These are phyloP conservation scores for Isatis tinctoria DNA, from an alignment of 345 rosid species.

Conservation along the genomic window DNA sequence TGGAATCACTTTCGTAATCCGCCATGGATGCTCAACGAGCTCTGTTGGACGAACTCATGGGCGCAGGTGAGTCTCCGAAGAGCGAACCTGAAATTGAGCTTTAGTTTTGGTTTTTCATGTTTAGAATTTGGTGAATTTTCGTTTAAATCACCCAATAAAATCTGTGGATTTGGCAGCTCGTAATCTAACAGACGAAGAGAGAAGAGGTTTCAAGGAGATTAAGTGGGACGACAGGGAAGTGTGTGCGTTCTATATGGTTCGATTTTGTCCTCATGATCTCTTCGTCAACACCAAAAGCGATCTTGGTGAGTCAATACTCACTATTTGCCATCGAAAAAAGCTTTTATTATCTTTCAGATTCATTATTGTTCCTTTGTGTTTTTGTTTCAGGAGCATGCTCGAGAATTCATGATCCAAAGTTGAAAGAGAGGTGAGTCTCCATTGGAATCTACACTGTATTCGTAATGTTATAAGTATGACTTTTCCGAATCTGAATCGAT, in stretches of 20 bases:
- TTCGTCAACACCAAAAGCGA: conserved; percentile 96
- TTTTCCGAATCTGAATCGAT: not conserved
- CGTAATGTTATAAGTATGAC: not conserved
- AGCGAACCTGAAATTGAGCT: not conserved
- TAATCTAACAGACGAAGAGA: conserved; percentile 83
- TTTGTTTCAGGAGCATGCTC: conserved; percentile 63
- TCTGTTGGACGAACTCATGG: conserved; percentile 95
- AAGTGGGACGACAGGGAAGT: conserved; percentile 96
- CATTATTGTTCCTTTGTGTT: not conserved
- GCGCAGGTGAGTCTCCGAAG: conserved; percentile 53
- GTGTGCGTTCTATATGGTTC: conserved; percentile 89
- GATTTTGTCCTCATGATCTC: conserved; percentile 97
- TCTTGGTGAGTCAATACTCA: conserved; percentile 54
- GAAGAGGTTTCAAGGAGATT: conserved; percentile 73
- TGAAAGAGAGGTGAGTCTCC: conserved; percentile 85
- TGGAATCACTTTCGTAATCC: not conserved
- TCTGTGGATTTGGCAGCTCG: conserved; percentile 52
- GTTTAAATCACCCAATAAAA: not conserved
- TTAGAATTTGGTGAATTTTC: not conserved
- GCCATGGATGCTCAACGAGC: conserved; percentile 96
- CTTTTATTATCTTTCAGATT: not conserved
- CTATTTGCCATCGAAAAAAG: not conserved
- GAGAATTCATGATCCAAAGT: conserved; percentile 84
- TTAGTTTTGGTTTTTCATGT: not conserved
- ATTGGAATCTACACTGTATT: not conserved